Evolutionary conservation across 139 green algal species (phyloP), one percentile per base, ranked within the genome.

Genomic region (Asterochloris erici): DNA sequence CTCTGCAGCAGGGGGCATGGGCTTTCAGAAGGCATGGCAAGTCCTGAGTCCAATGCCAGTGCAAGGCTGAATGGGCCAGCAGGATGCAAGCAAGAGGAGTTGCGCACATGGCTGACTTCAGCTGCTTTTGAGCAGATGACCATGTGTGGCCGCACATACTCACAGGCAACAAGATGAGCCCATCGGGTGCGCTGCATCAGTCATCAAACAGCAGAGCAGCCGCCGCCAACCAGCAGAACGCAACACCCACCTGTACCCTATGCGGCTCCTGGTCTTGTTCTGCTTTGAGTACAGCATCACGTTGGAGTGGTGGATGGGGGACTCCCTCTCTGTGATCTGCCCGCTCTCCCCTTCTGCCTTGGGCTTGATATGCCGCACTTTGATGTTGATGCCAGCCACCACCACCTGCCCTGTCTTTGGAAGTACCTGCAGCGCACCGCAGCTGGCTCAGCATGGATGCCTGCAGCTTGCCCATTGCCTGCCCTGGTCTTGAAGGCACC

Each of bases 271-370:
- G n/a, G 92, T 82, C 82, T 93, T 84, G 87, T 95, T 83, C 79
- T 90, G 79, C 77, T 95, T 93, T 61, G 90, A 96, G 83, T 95
- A 99, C 83, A 95, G 92, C 91, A 97, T 96, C 38, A 98, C 97
- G 84, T 99, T 99, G 69, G 92, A 97, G 87, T 97, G 94, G 88
- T 98, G 93, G 61, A 99, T 93, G 16, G 96, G 95, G 47, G 90
- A 94, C 90, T 98, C 96, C 73, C 87, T 85, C 82, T 94, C 88
- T 82, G 95, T 87, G 24, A 97, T 96, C 80, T 95, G 87, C 17
- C 96, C 92, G 68, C 84, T 84, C 90, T 99, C 96, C 14, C 92
- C 93, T 85, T 97, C 87, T 27, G 76, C 79, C 73, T 88, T 87
- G 14, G 94, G 93, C 88, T 95, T 93, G 0, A 96, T 81, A 74